phyloP scores from a whole-genome alignment of 805 yeast species.

The Blastobotrys attinorum region DNA sequence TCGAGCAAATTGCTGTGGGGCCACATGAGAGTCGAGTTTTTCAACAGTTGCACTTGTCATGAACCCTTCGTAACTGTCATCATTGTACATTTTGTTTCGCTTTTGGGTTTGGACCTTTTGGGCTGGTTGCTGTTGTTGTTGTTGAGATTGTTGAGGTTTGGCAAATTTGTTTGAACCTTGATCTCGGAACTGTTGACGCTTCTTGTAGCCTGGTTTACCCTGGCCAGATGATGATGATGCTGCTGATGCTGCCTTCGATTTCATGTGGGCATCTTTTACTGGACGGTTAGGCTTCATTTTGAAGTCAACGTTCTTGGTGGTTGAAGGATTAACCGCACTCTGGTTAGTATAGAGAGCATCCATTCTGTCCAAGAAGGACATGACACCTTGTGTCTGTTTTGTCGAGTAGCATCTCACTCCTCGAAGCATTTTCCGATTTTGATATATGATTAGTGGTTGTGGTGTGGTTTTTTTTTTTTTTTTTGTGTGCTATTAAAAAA shows the following conservation, averaged over 20 bases:
- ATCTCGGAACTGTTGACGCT: not conserved
- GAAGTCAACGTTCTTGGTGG: not conserved
- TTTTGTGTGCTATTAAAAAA: too few species aligned
- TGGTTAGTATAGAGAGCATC: conserved; percentile 3
- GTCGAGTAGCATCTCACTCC: conserved; percentile 3
- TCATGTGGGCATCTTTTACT: not conserved
- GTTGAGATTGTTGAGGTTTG: not conserved
- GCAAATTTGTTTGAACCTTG: not conserved
- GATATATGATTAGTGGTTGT: too few species aligned
- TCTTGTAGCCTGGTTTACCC: not conserved
- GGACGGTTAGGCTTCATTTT: not conserved
- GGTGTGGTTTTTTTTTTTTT: too few species aligned
- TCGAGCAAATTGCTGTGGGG: not conserved
- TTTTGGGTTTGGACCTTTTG: not conserved
- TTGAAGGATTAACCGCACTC: not conserved
- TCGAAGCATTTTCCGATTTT: not conserved
- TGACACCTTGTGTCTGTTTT: not conserved
- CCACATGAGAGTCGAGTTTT: not conserved
- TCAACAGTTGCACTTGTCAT: not conserved
- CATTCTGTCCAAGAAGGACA: conserved; percentile 7
- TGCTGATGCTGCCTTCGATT: not conserved
- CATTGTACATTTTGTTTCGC: not conserved
- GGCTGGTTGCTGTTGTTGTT: not conserved
- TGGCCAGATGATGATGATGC: not conserved
- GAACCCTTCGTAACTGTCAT: not conserved